A percentile compares a stretch with the other conserved stretches of the same genome.
phyloP scores from a whole-genome alignment of 257 asterid species.

The Leptodermis oblonga region DNA sequence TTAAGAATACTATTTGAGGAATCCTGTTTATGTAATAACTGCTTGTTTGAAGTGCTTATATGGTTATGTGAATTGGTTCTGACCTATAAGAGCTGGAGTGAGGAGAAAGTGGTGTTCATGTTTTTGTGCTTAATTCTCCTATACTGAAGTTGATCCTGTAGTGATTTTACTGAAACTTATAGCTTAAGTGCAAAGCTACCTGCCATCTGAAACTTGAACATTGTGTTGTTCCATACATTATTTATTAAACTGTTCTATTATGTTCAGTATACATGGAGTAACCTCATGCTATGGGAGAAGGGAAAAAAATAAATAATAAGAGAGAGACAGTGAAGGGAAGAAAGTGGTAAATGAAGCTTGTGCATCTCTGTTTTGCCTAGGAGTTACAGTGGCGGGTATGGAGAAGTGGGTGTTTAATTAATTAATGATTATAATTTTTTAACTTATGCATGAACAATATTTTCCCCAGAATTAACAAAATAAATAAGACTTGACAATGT shows the following conservation, averaged over 20 bases:
- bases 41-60: not conserved
- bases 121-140: not conserved
- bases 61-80: not conserved
- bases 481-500: too few relatives aligned
- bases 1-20: not conserved
- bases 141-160: not conserved
- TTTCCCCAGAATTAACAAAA: not conserved
- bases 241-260: not conserved
- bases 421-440: too few relatives aligned
- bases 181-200: not conserved
- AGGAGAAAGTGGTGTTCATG: not conserved
- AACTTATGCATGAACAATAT: not conserved
- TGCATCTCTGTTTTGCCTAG: not conserved
- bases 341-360: not conserved
- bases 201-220: not conserved
- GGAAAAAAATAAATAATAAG: not conserved
- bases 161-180: not conserved
- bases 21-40: not conserved
- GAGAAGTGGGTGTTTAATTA: too few relatives aligned
- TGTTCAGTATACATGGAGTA: not conserved
- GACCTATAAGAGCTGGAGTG: not conserved
- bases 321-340: not conserved
- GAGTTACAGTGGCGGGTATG: not conserved
- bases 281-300: too few relatives aligned
- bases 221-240: not conserved